phyloP scores from a whole-genome alignment of 495 filamentous ascomycete genomes.

The Aspergillus haitiensis region DNA sequence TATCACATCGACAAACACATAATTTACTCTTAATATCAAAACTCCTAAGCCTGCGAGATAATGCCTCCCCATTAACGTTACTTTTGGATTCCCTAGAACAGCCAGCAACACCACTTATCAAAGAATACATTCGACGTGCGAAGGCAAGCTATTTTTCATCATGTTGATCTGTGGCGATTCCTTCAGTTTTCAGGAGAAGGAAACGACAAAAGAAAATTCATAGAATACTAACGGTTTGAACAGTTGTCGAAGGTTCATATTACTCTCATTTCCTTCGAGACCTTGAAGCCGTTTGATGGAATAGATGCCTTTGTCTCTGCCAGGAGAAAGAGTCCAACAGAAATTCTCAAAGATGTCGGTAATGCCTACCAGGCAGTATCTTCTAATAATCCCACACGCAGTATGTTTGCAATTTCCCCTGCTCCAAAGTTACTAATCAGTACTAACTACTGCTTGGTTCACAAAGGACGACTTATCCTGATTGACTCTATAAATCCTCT shows the following conservation, averaged over 20 bases:
- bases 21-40: slow-evolving; percentile 85
- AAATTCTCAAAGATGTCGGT: slow-evolving; percentile 58
- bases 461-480: slow-evolving; percentile 45
- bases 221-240: background rate
- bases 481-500: slow-evolving; percentile 49
- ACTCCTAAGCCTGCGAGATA: slow-evolving; percentile 73
- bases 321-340: slow-evolving; percentile 56
- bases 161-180: no score
- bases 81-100: slow-evolving; percentile 86
- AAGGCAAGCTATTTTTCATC: slow-evolving; percentile 52
- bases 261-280: slow-evolving; percentile 78
- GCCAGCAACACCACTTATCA: slow-evolving; percentile 65
- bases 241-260: slow-evolving; percentile 59
- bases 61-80: slow-evolving; percentile 80
- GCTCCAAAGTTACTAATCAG: background rate
- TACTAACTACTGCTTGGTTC: slow-evolving; percentile 13
- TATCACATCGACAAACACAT: slow-evolving; percentile 76
- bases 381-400: slow-evolving; percentile 31
- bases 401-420: slow-evolving; percentile 28
- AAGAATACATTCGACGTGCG: slow-evolving; percentile 72
- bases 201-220: background rate
- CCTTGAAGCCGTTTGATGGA: slow-evolving; percentile 56
- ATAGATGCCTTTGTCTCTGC: slow-evolving; percentile 65
- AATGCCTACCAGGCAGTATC: slow-evolving; percentile 31
- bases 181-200: background rate